Evolutionary conservation across 2,329 filamentous ascomycete species (phyloP).

Genomic region (Fusarium tuaranense): DNA sequence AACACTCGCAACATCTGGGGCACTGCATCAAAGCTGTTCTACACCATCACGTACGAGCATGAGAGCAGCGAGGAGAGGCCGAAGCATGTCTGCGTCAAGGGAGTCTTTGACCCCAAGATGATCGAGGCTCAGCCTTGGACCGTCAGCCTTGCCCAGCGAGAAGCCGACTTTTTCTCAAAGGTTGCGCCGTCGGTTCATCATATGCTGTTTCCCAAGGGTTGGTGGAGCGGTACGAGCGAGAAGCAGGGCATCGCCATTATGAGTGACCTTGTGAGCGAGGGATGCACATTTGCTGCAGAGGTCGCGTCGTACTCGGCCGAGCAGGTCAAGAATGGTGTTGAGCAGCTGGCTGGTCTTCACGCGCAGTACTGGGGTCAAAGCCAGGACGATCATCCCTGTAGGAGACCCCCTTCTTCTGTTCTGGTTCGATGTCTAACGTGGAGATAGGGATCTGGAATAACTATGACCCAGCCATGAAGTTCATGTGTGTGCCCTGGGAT

Average conservation of each 20-base stretch:
- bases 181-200: conserved; percentile 48
- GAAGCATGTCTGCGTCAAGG: conserved; percentile 50
- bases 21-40: conserved; percentile 46
- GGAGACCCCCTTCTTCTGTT: not conserved
- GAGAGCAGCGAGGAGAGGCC: conserved; percentile 27
- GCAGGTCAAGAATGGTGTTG: conserved; percentile 50
- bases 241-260: conserved; percentile 54
- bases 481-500: conserved; percentile 47
- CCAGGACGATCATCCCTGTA: conserved; percentile 46
- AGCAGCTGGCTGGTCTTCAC: conserved; percentile 55
- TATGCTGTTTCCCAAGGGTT: conserved; percentile 50
- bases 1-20: conserved; percentile 45
- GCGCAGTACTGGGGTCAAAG: conserved; percentile 50
- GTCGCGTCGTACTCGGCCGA: conserved; percentile 47
- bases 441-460: conserved; percentile 48
- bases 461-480: conserved; percentile 52
- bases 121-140: conserved; percentile 42
- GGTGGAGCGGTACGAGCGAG: conserved; percentile 51
- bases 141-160: conserved; percentile 47
- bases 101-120: conserved; percentile 53
- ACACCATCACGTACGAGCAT: conserved; percentile 45
- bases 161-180: conserved; percentile 53
- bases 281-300: conserved; percentile 50
- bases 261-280: conserved; percentile 48
- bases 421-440: not conserved